Percentiles rank a stretch among this genome's conserved stretches.
Conservation (phyloP, 768 basidiomycete species). For the Serpula lacrymans region DNA sequence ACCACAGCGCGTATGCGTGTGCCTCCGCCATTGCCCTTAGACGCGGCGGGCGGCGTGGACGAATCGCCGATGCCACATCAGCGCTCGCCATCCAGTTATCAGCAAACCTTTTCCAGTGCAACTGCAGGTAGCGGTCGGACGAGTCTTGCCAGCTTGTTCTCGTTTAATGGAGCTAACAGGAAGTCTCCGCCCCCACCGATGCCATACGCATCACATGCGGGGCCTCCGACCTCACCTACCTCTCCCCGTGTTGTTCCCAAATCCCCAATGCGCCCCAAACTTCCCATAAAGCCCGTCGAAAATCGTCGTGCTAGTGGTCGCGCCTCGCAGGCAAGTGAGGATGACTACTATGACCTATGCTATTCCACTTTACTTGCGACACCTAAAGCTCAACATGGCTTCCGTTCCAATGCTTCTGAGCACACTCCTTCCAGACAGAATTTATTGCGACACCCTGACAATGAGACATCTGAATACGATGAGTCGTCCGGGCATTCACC, state of each 20-base stretch:
- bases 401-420: conserved; percentile 10
- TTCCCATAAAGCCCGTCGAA: conserved; percentile 1
- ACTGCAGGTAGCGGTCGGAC: conserved; percentile 42
- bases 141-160: conserved; percentile 35
- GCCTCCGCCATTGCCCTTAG: conserved; percentile 43
- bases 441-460: conserved; percentile 14
- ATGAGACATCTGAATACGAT: conserved; percentile 18
- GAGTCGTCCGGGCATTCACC: too few species aligned
- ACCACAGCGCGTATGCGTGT: conserved; percentile 25
- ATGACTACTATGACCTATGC: conserved; percentile 52
- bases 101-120: conserved; percentile 14
- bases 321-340: conserved; percentile 27
- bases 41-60: conserved; percentile 58
- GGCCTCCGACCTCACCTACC: conserved; percentile 11
- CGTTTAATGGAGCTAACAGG: conserved; percentile 23
- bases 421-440: conserved; percentile 12
- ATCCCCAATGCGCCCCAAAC: conserved; percentile 8
- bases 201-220: conserved; percentile 7
- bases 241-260: conserved; percentile 19
- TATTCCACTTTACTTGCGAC: conserved; percentile 37
- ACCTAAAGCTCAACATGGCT: conserved; percentile 11
- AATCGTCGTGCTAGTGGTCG: not conserved
- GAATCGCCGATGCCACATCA: conserved; percentile 47
- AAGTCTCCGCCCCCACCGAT: conserved; percentile 10
- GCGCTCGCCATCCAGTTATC: conserved; percentile 16